phyloP scores from a whole-genome alignment of 208 protist genomes.

The Crithidia mellificae region DNA sequence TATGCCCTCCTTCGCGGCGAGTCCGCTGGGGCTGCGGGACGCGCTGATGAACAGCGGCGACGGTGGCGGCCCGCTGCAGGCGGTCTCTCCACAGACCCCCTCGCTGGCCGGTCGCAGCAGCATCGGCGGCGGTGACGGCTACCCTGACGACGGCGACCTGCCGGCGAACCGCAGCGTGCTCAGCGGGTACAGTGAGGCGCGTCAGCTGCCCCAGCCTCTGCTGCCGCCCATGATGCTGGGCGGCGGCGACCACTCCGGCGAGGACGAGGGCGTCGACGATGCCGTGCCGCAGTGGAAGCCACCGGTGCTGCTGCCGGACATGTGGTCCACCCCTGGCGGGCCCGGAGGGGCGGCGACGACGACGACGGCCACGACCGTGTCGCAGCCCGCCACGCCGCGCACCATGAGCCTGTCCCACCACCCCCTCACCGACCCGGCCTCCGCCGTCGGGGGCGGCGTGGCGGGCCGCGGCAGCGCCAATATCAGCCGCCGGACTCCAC shows the following conservation, averaged over 20 bases:
- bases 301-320: constrained; percentile 33
- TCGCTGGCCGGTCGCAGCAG: constrained; percentile 13
- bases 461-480: background rate
- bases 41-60: background rate
- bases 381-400: background rate
- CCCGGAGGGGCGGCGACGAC: background rate
- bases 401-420: constrained; percentile 4
- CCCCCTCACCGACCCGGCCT: background rate
- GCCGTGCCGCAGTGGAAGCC: constrained; percentile 26
- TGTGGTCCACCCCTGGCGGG: constrained; percentile 4
- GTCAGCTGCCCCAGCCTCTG: background rate
- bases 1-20: constrained; percentile 6
- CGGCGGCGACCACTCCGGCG: background rate
- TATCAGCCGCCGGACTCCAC: background rate
- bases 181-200: constrained; percentile 1
- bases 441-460: background rate
- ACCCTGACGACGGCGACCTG: constrained; percentile 14
- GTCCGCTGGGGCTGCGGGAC: constrained; percentile 9
- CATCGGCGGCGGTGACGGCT: constrained; percentile 17
- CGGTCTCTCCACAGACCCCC: background rate
- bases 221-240: background rate
- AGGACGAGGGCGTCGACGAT: constrained; percentile 1
- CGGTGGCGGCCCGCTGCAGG: constrained; percentile 2
- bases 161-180: background rate
- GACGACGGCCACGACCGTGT: background rate